Percentiles rank a stretch among this genome's conserved stretches.
These are phyloP conservation scores for Nematodospora valgi DNA, from an alignment of 805 yeast genomes.

Conservation along the genomic window DNA sequence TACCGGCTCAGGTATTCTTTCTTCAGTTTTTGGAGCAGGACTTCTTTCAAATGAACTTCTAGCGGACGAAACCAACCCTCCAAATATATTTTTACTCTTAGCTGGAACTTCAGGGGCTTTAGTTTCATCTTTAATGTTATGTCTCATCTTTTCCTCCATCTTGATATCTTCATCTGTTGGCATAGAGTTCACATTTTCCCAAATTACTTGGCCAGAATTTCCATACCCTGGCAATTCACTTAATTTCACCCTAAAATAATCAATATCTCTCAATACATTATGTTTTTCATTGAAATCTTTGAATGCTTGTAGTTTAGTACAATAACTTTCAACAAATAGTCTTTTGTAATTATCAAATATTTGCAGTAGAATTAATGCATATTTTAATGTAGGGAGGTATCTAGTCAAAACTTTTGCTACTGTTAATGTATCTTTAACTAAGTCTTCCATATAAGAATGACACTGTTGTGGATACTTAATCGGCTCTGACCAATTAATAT, in stretches of 20 bases:
- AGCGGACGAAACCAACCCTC: conserved; percentile 3
- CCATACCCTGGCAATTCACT: conserved; percentile 58
- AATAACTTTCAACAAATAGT: conserved; percentile 48
- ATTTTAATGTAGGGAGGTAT: conserved; percentile 52
- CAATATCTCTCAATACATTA: conserved; percentile 55
- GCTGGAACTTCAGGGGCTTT: too few species aligned
- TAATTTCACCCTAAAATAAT: conserved; percentile 59
- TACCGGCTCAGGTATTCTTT: background rate
- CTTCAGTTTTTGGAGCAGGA: background rate
- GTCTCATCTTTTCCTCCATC: conserved; percentile 46
- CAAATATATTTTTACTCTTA: conserved; percentile 4
- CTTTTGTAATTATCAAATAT: conserved; percentile 60
- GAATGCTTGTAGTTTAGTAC: conserved; percentile 43
- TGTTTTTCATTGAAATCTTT: conserved; percentile 53
- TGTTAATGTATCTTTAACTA: conserved; percentile 65
- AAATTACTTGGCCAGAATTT: conserved; percentile 57
- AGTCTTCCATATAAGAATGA: conserved; percentile 60
- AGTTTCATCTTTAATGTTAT: conserved; percentile 28
- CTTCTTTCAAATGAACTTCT: conserved; percentile 1
- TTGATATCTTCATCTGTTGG: conserved; percentile 47
- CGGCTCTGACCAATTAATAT: conserved; percentile 50
- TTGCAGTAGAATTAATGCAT: conserved; percentile 42
- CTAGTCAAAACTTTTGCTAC: conserved; percentile 57
- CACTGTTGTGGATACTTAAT: conserved; percentile 43
- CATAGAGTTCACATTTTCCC: conserved; percentile 56